Conservation (phyloP, 2,329 filamentous ascomycete species). For the Neofusicoccum ribis region DNA sequence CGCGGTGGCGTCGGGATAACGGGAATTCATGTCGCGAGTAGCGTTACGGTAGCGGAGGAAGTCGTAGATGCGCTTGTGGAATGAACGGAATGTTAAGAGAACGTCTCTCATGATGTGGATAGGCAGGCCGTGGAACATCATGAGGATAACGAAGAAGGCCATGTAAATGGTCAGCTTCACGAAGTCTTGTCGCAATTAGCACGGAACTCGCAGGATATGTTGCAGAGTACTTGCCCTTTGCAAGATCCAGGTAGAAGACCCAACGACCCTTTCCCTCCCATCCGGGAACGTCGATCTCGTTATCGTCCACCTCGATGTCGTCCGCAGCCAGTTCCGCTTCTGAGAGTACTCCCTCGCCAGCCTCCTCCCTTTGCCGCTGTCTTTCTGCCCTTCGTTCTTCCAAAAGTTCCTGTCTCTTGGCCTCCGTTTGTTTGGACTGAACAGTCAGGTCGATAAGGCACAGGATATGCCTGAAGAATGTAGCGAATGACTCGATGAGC, state of each 20-base stretch:
- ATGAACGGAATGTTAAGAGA: conserved; percentile 89
- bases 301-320: conserved; percentile 80
- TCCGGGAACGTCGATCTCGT: conserved; percentile 90
- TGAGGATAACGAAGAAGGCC: conserved; percentile 88
- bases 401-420: conserved; percentile 63
- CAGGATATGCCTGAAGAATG: conserved; percentile 73
- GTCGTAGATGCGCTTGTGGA: conserved; percentile 84
- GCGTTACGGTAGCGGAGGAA: conserved; percentile 88
- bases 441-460: conserved; percentile 77
- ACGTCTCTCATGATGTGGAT: conserved; percentile 97
- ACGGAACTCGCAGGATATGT: too few relatives aligned
- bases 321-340: conserved; percentile 45
- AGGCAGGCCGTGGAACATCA: conserved; percentile 90
- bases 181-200: conserved; percentile 62
- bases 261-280: conserved; percentile 97
- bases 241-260: conserved; percentile 82
- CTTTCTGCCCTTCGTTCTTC: conserved; percentile 37
- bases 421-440: conserved; percentile 69
- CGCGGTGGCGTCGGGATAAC: conserved; percentile 84
- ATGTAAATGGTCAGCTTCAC: conserved; percentile 87
- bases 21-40: conserved; percentile 86
- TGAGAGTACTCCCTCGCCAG: conserved; percentile 35
- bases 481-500: conserved; percentile 76
- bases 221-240: conserved; percentile 61
- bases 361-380: conserved; percentile 49